phyloP scores from a whole-genome alignment of 805 yeast species.

The Candida ulmi region DNA sequence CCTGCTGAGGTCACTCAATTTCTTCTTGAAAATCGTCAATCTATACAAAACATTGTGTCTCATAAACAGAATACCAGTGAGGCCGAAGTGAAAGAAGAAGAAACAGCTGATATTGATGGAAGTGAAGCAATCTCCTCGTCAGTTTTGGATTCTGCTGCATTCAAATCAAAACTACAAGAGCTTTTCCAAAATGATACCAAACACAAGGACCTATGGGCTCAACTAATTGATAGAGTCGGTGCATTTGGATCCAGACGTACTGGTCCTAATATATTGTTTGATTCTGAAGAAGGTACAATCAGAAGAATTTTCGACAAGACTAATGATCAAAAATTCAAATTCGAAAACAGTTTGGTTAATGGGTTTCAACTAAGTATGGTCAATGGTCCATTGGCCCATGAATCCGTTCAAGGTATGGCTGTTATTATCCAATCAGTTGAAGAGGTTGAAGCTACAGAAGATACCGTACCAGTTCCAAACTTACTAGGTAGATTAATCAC shows the following conservation, averaged over 20 bases:
- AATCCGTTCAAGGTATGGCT: slow-evolving; percentile 79
- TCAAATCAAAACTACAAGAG: slow-evolving; percentile 28
- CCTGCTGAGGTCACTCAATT: slow-evolving; percentile 44
- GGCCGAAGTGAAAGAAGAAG: slow-evolving; percentile 5
- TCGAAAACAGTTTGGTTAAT: slow-evolving; percentile 61
- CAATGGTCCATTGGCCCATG: slow-evolving; percentile 87
- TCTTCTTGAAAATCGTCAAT: slow-evolving; percentile 40
- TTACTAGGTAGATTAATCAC: slow-evolving; percentile 71
- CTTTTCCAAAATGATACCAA: slow-evolving; percentile 24
- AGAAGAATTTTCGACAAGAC: slow-evolving; percentile 26
- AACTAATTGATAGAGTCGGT: slow-evolving; percentile 37
- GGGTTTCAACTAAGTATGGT: slow-evolving; percentile 81
- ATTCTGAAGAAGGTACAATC: slow-evolving; percentile 33
- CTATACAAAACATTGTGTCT: slow-evolving; percentile 32
- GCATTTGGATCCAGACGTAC: slow-evolving; percentile 73
- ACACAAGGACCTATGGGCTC: slow-evolving; percentile 23
- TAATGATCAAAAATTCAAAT: slow-evolving; percentile 25
- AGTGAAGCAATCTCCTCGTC: slow-evolving; percentile 14
- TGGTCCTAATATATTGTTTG: slow-evolving; percentile 74
- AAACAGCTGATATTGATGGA: slow-evolving; percentile 14
- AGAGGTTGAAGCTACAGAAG: slow-evolving; percentile 22
- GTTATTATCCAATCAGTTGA: slow-evolving; percentile 38
- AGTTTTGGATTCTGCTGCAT: slow-evolving; percentile 22
- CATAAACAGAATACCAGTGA: slow-evolving; percentile 3
- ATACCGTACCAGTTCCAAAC: slow-evolving; percentile 34